Percentiles rank a stretch among this genome's conserved stretches.
phyloP scores from a whole-genome alignment of 495 filamentous ascomycete genomes.

The Amphirosellinia nigrospora region DNA sequence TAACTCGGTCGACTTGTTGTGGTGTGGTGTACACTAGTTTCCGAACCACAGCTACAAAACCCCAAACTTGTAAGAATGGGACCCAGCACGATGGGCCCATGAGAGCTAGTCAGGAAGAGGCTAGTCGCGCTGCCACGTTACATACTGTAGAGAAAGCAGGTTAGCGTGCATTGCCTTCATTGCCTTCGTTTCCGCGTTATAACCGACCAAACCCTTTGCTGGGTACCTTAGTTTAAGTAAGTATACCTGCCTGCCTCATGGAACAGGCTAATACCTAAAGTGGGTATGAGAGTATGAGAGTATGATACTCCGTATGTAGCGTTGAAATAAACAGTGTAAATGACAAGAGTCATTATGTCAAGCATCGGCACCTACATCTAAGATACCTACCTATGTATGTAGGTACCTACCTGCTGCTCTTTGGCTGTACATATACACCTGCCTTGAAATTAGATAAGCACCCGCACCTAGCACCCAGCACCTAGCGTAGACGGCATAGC shows the following conservation, averaged over 20 bases:
- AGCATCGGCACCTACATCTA: background rate
- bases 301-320: too few relatives aligned
- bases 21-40: too few relatives aligned
- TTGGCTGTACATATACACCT: background rate
- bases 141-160: background rate
- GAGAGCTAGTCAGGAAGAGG: background rate
- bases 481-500: too few relatives aligned
- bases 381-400: too few relatives aligned
- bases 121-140: conserved; percentile 16
- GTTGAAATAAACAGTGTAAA: too few relatives aligned
- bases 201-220: background rate
- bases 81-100: conserved; percentile 2
- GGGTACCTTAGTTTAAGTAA: background rate
- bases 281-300: too few relatives aligned
- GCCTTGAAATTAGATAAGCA: conserved; percentile 7
- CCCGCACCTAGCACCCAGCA: conserved; percentile 14
- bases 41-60: background rate
- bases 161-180: background rate
- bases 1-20: too few relatives aligned
- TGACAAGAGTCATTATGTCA: too few relatives aligned
- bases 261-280: too few relatives aligned
- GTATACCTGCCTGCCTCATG: too few relatives aligned
- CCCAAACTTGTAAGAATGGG: background rate
- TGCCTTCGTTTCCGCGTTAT: background rate
- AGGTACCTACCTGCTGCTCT: too few relatives aligned